Base-by-base conservation (phyloP, 345 rosid species). In the Pseudoturritis turrita region DNA sequence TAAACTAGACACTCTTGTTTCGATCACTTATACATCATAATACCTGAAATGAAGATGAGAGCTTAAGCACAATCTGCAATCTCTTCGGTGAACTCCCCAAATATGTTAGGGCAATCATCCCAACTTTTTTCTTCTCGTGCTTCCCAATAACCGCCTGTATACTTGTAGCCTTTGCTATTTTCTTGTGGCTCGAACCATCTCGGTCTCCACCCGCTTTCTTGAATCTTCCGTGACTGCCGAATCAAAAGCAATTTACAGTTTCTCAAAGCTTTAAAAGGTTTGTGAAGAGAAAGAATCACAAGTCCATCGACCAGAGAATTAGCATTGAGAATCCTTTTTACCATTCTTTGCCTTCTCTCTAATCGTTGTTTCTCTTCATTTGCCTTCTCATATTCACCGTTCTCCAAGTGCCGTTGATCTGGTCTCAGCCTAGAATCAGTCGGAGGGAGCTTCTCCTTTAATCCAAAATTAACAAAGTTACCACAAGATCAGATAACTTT, bases 381-480 rank as follows among this genome's bases (percentile, higher is more conserved):
- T 52, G 98, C 98, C 84, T 83, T 88, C 69, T 89, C 98, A 77
- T 95, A 95, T 77, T 95, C 99, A 37, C 99, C 99, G 37, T 95
- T 95, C 87, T 95, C 99, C 65, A 91, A 78, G 81, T 89, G 94
- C 33, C 97, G 82, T 75, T 95, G 99, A 81, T 95, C 98, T 62
- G 99, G 99, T 74, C 99, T 80, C 15, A 91, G 93, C 80, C 98
- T 84, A 39, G 97, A 95, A 82, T 95, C 98, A 50, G 99, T 95
- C 5, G 96, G 98, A 10, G 98, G 99, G 45, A 95, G 96, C 77
- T 83, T 91, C 88, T 91, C 97, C 97, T 91, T 85, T 71, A 84
- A 10, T 53, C 4, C 18, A n/a, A 67, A 57, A 35, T 2, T 6
- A 59, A 47, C 46, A 66, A 58, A 39, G 21, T 45, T 6, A 46